These are phyloP conservation scores for Syzygium jambos DNA, from an alignment of 345 rosid genomes.

Conservation along the genomic window DNA sequence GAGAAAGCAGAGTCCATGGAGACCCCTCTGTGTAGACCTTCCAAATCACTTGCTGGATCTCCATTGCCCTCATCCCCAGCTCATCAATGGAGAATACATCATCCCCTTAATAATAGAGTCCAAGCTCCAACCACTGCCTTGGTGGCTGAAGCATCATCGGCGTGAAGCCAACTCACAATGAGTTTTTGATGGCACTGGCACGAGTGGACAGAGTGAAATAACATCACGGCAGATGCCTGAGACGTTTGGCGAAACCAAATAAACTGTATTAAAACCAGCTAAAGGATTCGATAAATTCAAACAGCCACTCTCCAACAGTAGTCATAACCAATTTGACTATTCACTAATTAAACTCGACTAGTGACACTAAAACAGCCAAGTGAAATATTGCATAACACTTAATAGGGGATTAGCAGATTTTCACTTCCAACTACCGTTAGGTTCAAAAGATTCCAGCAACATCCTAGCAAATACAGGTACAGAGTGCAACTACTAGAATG, in stretches of 20 bases:
- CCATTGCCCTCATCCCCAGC: not conserved
- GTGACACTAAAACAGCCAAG: not conserved
- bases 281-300: not conserved
- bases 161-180: not conserved
- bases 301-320: not conserved
- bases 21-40: not conserved
- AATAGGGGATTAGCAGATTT: not conserved
- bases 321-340: not conserved
- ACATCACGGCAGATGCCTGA: not conserved
- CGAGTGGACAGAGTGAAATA: not conserved
- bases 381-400: not conserved
- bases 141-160: not conserved
- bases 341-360: not conserved
- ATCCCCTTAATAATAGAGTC: not conserved
- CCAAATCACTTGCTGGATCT: not conserved
- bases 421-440: not conserved
- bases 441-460: not conserved
- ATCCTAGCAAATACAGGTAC: not conserved
- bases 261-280: not conserved
- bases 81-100: not conserved
- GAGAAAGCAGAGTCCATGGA: not conserved
- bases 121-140: not conserved
- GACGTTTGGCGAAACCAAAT: not conserved
- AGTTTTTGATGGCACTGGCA: not conserved
- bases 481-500: not conserved